Conservation (phyloP, 2,329 filamentous ascomycete genomes). For the Nectriaceae sp. region DNA sequence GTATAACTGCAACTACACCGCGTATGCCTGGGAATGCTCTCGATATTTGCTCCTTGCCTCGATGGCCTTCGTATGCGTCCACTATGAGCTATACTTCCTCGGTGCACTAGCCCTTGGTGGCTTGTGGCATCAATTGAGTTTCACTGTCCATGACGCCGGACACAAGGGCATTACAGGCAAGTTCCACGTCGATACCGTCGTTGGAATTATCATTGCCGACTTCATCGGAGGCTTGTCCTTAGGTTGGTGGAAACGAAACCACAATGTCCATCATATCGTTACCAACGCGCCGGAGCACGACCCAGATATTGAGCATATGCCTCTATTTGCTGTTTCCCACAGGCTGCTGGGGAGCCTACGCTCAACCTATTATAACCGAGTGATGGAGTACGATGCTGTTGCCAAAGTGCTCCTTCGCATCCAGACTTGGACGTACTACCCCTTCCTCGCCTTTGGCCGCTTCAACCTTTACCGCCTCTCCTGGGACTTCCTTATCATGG, state of each 20-base stretch:
- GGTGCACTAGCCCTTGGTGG: constrained; percentile 77
- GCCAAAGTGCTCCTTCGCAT: constrained; percentile 70
- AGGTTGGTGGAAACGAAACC: constrained; percentile 96
- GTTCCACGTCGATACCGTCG: constrained; percentile 78
- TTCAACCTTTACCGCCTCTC: constrained; percentile 87
- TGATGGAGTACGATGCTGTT: constrained; percentile 77
- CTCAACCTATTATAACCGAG: constrained; percentile 80
- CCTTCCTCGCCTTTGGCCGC: constrained; percentile 75
- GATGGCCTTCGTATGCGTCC: constrained; percentile 63
- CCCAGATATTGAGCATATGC: constrained; percentile 90
- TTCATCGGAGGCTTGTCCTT: constrained; percentile 86
- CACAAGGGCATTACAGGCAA: constrained; percentile 97
- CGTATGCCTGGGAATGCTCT: constrained; percentile 73
- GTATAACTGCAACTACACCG: constrained; percentile 80
- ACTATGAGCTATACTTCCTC: constrained; percentile 64
- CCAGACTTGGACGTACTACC: constrained; percentile 83
- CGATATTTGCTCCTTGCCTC: constrained; percentile 70
- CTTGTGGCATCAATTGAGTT: constrained; percentile 94
- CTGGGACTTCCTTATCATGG: constrained; percentile 73
- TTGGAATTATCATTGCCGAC: constrained; percentile 89
- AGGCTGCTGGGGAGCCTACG: constrained; percentile 72
- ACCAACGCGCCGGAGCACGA: constrained; percentile 96
- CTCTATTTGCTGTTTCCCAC: constrained; percentile 85
- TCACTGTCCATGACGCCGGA: constrained; percentile 90
- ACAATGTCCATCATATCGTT: constrained; percentile 96